phyloP scores from a whole-genome alignment of 2,329 filamentous ascomycete species.

The Moelleriella libera region DNA sequence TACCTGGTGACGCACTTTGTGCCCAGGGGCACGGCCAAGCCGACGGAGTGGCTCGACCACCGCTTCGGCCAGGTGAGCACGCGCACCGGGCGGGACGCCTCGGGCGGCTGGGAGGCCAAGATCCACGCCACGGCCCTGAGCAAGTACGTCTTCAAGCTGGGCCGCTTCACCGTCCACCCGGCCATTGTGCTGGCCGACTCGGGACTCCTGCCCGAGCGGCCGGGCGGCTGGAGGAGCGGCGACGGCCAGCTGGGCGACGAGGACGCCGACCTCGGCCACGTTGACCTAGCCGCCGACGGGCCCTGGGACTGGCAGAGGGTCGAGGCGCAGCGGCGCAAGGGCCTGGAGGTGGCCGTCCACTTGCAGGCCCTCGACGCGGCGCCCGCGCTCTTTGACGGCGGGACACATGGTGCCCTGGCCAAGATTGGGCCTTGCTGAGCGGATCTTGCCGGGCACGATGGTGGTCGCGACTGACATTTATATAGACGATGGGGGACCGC shows the following conservation, averaged over 20 bases:
- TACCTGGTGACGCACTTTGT: conserved; percentile 66
- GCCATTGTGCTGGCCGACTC: conserved; percentile 59
- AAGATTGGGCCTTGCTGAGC: conserved; percentile 27
- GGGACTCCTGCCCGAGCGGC: conserved; percentile 59
- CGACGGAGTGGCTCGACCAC: conserved; percentile 36
- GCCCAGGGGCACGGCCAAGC: conserved; percentile 42
- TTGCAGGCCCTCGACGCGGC: conserved; percentile 43
- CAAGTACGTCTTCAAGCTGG: conserved; percentile 76
- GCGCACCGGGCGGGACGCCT: conserved; percentile 20
- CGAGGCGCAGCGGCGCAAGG: conserved; percentile 39
- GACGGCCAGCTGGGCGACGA: conserved; percentile 13
- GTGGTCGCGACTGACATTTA: too few relatives aligned
- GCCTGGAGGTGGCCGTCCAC: conserved; percentile 38
- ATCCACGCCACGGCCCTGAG: conserved; percentile 59
- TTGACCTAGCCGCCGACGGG: conserved; percentile 17
- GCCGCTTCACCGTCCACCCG: conserved; percentile 71
- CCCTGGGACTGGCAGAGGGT: conserved; percentile 45
- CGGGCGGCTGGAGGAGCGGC: conserved; percentile 46
- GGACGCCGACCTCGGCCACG: conserved; percentile 4
- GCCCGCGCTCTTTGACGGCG: conserved; percentile 37
- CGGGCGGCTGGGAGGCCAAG: conserved; percentile 41
- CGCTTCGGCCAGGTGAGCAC: conserved; percentile 26
- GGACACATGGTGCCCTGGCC: conserved; percentile 35
- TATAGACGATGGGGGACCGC: too few relatives aligned
- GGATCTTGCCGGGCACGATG: background rate